Evolutionary conservation across 2,329 filamentous ascomycete genomes (phyloP).

Genomic region (Fusarium tjaetaba): DNA sequence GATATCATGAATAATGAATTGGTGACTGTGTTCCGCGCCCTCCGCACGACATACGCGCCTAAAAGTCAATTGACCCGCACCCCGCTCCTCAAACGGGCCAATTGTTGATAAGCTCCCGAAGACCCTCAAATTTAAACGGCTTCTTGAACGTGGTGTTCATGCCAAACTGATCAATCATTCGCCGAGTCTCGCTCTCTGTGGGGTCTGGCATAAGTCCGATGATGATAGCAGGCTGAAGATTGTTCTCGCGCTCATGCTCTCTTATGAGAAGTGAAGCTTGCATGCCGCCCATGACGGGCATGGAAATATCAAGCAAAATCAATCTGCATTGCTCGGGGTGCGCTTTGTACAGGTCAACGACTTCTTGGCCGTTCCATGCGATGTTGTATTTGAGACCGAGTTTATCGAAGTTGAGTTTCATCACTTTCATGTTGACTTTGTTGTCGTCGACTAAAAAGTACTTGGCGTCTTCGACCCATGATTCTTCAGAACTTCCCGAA

Average conservation of each 20-base stretch:
- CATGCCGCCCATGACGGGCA: slow-evolving; percentile 15
- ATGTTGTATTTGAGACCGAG: neutral
- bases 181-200: neutral
- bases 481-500: rapidly evolving
- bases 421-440: neutral
- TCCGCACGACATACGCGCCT: neutral
- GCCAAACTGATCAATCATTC: neutral
- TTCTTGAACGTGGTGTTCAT: slow-evolving; percentile 7
- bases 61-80: neutral
- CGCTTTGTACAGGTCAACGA: neutral
- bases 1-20: neutral
- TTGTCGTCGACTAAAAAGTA: slow-evolving; percentile 17
- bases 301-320: slow-evolving; percentile 1
- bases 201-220: neutral
- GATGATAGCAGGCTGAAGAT: neutral
- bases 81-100: neutral
- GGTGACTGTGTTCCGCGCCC: neutral
- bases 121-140: neutral
- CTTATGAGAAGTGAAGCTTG: neutral
- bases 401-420: neutral
- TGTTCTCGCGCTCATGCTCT: neutral
- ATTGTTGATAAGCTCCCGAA: neutral
- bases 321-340: neutral
- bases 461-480: neutral
- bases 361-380: slow-evolving; percentile 3